A percentile compares a stretch with the other conserved stretches of the same genome.
Evolutionary conservation across 768 basidiomycete species (phyloP).

Genomic region (Xerocomus spinulosus): DNA sequence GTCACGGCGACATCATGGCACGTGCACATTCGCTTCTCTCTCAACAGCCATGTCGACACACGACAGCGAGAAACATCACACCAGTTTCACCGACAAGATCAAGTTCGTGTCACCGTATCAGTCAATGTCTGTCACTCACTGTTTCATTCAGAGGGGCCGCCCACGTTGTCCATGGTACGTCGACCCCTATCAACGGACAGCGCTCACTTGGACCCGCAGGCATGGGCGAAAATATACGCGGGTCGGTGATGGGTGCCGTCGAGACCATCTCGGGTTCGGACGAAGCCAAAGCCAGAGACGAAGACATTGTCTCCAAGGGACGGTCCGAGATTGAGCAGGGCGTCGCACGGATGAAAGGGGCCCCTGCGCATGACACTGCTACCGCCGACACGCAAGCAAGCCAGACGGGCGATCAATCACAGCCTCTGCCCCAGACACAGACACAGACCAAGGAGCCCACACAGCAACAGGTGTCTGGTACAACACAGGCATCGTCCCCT

Average conservation of each 20-base stretch:
- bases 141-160: constrained; percentile 26
- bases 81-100: constrained; percentile 13
- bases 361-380: neutral
- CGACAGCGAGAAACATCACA: neutral
- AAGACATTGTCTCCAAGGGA: constrained; percentile 36
- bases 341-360: constrained; percentile 28
- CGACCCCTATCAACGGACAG: neutral
- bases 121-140: neutral
- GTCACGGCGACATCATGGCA: too few species aligned
- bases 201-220: constrained; percentile 28
- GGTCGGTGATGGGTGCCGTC: constrained; percentile 37
- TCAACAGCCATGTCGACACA: constrained; percentile 5
- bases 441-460: neutral
- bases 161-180: constrained; percentile 35
- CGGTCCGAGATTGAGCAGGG: constrained; percentile 39
- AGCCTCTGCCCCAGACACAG: neutral
- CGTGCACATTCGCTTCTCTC: constrained; percentile 5
- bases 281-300: constrained; percentile 28
- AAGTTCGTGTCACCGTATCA: neutral
- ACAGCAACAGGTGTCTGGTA: neutral
- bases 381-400: neutral
- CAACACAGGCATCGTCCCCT: neutral
- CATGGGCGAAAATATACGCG: constrained; percentile 42
- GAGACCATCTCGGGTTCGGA: constrained; percentile 31
- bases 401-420: neutral